A percentile compares a stretch with the other conserved stretches of the same genome.
Conservation (phyloP, 768 basidiomycete species). For the Galerina sulciceps region DNA sequence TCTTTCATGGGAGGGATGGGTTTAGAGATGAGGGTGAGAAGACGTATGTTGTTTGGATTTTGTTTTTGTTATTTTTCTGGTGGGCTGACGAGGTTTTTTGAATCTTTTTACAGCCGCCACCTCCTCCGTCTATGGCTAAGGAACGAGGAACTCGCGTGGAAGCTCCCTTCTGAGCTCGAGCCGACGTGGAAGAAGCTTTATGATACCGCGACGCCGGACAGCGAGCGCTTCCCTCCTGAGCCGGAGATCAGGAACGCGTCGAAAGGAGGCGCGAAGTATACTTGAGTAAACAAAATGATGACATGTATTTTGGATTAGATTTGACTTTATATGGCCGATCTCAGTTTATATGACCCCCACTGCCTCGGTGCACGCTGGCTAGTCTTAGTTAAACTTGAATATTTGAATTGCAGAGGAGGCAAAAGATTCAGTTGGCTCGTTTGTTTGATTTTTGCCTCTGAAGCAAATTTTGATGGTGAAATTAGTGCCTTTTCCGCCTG, state of each 20-base stretch:
- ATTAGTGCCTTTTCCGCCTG: too few relatives aligned
- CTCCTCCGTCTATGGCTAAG: conserved; percentile 42
- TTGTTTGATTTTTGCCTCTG: too few relatives aligned
- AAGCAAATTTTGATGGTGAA: too few relatives aligned
- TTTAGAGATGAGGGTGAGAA: conserved; percentile 41
- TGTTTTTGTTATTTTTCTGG: not conserved
- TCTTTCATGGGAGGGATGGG: conserved; percentile 49
- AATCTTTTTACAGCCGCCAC: conserved; percentile 30
- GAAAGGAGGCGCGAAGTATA: conserved; percentile 10
- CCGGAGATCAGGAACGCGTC: conserved; percentile 28
- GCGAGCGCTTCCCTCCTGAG: conserved; percentile 39
- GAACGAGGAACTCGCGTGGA: conserved; percentile 42
- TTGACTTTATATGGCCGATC: too few relatives aligned
- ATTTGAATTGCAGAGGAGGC: too few relatives aligned
- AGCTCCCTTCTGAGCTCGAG: conserved; percentile 34
- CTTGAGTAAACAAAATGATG: not conserved
- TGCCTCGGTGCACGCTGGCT: too few relatives aligned
- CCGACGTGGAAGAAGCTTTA: conserved; percentile 37
- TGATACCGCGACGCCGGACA: conserved; percentile 34
- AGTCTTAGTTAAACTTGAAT: too few relatives aligned
- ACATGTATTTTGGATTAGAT: not conserved
- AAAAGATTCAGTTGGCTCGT: too few relatives aligned
- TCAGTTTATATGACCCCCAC: too few relatives aligned
- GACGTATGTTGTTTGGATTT: conserved; percentile 31
- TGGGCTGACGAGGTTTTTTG: not conserved